A percentile compares a stretch with the other conserved stretches of the same genome.
phyloP scores from a whole-genome alignment of 805 yeast genomes.

The Nakazawaea ernobii region DNA sequence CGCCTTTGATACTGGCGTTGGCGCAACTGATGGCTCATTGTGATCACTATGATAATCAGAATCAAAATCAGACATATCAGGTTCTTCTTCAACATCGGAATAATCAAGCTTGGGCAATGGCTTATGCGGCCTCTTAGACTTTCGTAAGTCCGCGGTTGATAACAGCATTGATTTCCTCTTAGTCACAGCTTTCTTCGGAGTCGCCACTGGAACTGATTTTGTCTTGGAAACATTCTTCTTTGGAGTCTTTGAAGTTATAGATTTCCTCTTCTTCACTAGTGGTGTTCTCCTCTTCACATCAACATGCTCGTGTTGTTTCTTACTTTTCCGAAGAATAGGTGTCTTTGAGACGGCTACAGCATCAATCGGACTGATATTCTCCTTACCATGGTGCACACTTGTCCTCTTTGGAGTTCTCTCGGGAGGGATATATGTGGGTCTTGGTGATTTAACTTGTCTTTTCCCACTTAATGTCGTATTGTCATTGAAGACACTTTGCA shows the following conservation, averaged over 20 bases:
- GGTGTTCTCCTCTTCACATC: too few relatives aligned
- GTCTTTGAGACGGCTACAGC: background rate
- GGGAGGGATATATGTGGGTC: too few relatives aligned
- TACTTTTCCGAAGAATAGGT: too few relatives aligned
- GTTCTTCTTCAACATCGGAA: conserved; percentile 10
- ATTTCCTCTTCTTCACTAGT: background rate
- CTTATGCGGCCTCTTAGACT: background rate
- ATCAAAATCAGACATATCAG: conserved; percentile 9
- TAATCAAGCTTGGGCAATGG: background rate
- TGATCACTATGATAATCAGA: conserved; percentile 2
- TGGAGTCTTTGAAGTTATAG: conserved; percentile 1
- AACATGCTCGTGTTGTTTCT: too few relatives aligned
- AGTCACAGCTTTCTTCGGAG: background rate
- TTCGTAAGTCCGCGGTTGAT: background rate
- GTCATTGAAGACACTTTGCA: conserved; percentile 1
- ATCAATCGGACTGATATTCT: background rate
- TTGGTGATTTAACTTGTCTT: too few relatives aligned
- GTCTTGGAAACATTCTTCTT: background rate
- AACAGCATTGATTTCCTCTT: background rate
- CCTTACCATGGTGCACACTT: background rate
- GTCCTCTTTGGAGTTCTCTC: too few relatives aligned
- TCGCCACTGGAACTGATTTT: background rate
- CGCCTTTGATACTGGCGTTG: background rate
- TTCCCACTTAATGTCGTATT: too few relatives aligned
- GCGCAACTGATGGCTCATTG: background rate